Base-by-base conservation (phyloP, 371 early-diverging fungal genomes). In the Rhizomucor miehei region DNA sequence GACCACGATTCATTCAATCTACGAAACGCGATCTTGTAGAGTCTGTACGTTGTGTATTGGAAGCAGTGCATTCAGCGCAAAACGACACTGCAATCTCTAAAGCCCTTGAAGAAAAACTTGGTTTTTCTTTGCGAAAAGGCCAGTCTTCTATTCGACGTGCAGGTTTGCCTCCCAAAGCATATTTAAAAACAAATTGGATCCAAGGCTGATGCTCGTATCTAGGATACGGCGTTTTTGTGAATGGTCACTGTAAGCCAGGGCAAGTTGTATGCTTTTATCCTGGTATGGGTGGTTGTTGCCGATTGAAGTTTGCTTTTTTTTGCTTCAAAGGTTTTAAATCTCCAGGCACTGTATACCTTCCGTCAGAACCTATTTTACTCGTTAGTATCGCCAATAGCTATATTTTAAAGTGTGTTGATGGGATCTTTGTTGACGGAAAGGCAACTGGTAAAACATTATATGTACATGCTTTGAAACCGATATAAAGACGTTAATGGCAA, bases 391-490 rank as follows among this genome's bases (percentile, higher is more conserved):
- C 69, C 6, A 82, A 82, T 35, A 67, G 78, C 11, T 82, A 82
- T 57, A 77, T 82, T 19, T 47, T 82, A 5, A 79, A 75, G 53
- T 82, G 83, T 41, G 59, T 67, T 9, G 83, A 82, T 58, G 79
- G 83, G 0, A 38, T 80, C n/a, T 79, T 60, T 56, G 66, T 82
- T 8, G 83, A 82, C 57, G 83, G 76, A 19, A 82, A 82, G 54
- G 23, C 59, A 0, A 73, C 52, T 8, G 77, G 77, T 46, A n/a
- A n/a, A n/a, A 52, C 19, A 21, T 37, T 14, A 16, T 41, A 41
- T 38, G 38, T 14, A 14, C 38, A 38, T n/a, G n/a, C n/a, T n/a
- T n/a, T n/a, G n/a, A n/a, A n/a, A n/a, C n/a, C n/a, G n/a, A n/a
- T n/a, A n/a, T n/a, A n/a, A n/a, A n/a, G n/a, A n/a, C n/a, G 29